Conservation (phyloP, 1,139 yeast species). For the Pichia sp. region DNA sequence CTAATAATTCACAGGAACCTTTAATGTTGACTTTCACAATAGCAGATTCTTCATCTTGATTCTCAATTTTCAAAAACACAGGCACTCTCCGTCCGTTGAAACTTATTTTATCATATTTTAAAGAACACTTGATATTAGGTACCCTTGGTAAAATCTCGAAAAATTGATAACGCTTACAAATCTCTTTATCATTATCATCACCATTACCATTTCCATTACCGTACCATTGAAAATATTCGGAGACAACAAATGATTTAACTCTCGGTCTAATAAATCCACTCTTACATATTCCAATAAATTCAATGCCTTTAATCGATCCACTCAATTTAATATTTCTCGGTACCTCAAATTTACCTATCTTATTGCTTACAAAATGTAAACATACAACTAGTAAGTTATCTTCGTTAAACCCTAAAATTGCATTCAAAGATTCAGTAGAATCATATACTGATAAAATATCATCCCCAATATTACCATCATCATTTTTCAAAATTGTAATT, state of each 20-base stretch:
- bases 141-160: slow-evolving; percentile 25
- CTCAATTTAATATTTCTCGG: slow-evolving; percentile 2
- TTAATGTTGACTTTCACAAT: slow-evolving; percentile 14
- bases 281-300: slow-evolving; percentile 1
- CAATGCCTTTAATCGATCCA: slow-evolving; percentile 8
- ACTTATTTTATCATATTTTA: slow-evolving; percentile 18
- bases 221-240: slow-evolving; percentile 5
- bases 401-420: slow-evolving; percentile 2
- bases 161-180: background rate
- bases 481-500: slow-evolving; percentile 1
- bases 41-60: slow-evolving; percentile 24
- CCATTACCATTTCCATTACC: too few species aligned
- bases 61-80: slow-evolving; percentile 21
- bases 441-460: too few species aligned
- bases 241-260: background rate
- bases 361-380: too few species aligned
- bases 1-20: slow-evolving; percentile 3
- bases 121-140: slow-evolving; percentile 25
- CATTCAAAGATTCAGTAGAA: background rate
- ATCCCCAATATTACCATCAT: background rate
- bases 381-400: slow-evolving; percentile 14
- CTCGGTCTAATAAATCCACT: background rate
- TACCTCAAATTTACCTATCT: too few species aligned
- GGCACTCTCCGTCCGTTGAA: slow-evolving; percentile 27
- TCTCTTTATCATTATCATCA: too few species aligned